A percentile compares a stretch with the other conserved stretches of the same genome.
Evolutionary conservation across 164 flowering plant genomes (phyloP).

Genomic region (Magnolia sinica): DNA sequence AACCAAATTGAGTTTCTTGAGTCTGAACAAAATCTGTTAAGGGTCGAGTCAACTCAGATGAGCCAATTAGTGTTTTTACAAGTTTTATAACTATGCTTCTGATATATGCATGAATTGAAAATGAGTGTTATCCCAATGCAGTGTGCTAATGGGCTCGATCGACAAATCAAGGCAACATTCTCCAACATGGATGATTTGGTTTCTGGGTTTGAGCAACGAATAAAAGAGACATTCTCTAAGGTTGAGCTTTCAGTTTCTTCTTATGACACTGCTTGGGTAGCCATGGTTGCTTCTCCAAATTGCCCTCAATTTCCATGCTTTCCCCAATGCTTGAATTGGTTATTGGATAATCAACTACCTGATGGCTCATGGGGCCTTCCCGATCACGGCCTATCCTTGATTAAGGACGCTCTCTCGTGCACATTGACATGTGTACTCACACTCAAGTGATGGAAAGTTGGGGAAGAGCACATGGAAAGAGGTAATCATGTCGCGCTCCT

Average conservation of each 20-base stretch:
- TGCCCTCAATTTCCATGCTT: constrained; percentile 50
- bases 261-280: constrained; percentile 98
- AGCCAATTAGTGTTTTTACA: no score
- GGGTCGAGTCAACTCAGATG: no score
- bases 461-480: constrained; percentile 59
- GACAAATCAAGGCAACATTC: no score
- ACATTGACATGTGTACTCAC: constrained; percentile 86
- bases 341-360: constrained; percentile 61
- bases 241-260: constrained; percentile 72
- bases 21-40: no score
- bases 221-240: constrained; percentile 49
- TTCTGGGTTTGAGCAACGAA: constrained; percentile 40
- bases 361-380: constrained; percentile 88
- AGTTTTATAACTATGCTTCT: no score
- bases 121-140: constrained; percentile 13
- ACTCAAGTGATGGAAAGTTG: constrained; percentile 68
- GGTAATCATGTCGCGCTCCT: constrained; percentile 32
- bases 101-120: neutral
- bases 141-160: constrained; percentile 19
- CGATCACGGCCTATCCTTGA: constrained; percentile 33
- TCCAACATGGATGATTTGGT: no score
- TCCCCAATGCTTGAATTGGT: constrained; percentile 70
- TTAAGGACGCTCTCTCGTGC: constrained; percentile 63
- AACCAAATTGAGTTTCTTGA: no score
- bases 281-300: constrained; percentile 77